These are phyloP conservation scores for Rhizopogon vesiculosus DNA, from an alignment of 768 basidiomycete species.

Conservation along the genomic window DNA sequence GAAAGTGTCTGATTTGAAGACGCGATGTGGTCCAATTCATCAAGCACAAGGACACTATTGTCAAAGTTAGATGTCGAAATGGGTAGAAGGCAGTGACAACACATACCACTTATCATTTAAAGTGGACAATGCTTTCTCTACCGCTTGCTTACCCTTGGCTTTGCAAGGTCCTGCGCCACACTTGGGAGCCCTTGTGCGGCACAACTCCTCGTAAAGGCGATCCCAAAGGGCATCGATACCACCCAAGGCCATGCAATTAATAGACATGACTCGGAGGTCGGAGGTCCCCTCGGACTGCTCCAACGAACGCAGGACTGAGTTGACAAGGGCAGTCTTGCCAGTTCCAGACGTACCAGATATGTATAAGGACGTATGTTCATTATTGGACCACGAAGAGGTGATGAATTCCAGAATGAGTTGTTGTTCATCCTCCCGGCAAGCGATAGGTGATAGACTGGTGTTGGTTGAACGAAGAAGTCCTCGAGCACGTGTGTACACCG, in stretches of 20 bases:
- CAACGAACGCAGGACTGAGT: constrained; percentile 47
- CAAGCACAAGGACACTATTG: constrained; percentile 69
- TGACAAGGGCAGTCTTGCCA: constrained; percentile 85
- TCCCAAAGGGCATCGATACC: constrained; percentile 69
- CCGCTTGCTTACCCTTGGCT: constrained; percentile 41
- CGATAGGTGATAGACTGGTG: constrained; percentile 48
- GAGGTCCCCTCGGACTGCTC: constrained; percentile 31
- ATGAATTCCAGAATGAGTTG: constrained; percentile 56
- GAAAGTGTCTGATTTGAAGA: constrained; percentile 53
- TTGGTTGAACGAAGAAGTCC: constrained; percentile 70
- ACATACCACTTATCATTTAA: constrained; percentile 50
- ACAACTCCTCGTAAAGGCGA: constrained; percentile 55
- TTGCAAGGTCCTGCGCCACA: constrained; percentile 32
- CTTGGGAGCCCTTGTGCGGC: constrained; percentile 28
- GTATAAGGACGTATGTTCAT: constrained; percentile 55
- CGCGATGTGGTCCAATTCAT: constrained; percentile 83
- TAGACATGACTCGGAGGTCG: constrained; percentile 44
- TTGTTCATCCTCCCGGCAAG: constrained; percentile 68
- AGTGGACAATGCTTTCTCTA: constrained; percentile 41
- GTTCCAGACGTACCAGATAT: constrained; percentile 93
- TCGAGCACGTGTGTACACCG: constrained; percentile 58
- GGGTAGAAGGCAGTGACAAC: neutral
- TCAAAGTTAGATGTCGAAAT: constrained; percentile 14
- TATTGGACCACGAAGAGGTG: constrained; percentile 40
- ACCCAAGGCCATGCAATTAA: constrained; percentile 81